Conservation (phyloP, 345 rosid species). For the Durio zibethinus region DNA sequence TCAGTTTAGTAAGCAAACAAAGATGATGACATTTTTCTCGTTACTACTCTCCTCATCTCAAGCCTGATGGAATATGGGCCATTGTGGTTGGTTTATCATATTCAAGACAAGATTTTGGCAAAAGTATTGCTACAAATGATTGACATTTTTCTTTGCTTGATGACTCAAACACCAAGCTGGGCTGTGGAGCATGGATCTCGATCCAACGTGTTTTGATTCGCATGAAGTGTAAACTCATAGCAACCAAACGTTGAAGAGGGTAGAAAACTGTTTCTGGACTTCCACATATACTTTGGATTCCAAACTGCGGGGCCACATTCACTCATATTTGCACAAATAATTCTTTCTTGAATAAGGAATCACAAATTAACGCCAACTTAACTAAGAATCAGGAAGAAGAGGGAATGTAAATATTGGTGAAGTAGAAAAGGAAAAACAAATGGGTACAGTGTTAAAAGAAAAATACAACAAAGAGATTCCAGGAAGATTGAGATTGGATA, state of each 20-base stretch:
- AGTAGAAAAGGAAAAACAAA: too few species aligned
- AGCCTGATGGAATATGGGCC: not conserved
- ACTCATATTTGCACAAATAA: not conserved
- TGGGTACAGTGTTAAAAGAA: not conserved
- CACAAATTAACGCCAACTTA: too few species aligned
- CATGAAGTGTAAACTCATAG: not conserved
- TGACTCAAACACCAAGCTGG: not conserved
- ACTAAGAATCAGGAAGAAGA: not conserved
- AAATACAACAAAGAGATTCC: not conserved
- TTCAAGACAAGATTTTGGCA: not conserved
- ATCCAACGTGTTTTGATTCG: not conserved
- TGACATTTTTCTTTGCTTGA: not conserved
- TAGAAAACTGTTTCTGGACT: not conserved
- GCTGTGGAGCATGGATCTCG: not conserved
- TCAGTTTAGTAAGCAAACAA: not conserved
- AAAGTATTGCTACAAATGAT: not conserved
- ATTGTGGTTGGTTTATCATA: not conserved
- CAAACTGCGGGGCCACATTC: too few species aligned
- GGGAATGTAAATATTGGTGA: not conserved
- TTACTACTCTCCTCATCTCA: not conserved
- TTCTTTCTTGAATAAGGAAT: not conserved
- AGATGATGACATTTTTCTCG: not conserved
- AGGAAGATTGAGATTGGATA: not conserved
- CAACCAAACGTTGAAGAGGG: not conserved
- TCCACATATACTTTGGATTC: not conserved